A percentile compares a stretch with the other conserved stretches of the same genome.
phyloP scores from a whole-genome alignment of 176 grass and related monocot species.

The Paspalum vaginatum region DNA sequence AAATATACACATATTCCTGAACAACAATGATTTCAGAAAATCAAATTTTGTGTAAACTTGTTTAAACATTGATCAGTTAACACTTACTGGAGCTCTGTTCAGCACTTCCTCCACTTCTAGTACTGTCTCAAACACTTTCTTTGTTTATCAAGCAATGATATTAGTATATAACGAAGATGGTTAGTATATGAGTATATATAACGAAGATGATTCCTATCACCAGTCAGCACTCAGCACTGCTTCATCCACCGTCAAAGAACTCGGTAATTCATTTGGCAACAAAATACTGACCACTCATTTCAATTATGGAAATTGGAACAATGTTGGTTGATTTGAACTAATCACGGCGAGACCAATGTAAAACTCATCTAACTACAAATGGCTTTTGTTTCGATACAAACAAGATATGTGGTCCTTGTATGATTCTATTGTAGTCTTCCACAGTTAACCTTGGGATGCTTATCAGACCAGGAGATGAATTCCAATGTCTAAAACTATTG shows the following conservation, averaged over 20 bases:
- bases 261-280: neutral
- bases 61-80: neutral
- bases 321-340: conserved; percentile 2
- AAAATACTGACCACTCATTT: neutral
- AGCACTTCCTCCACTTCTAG: conserved; percentile 15
- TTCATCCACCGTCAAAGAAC: neutral
- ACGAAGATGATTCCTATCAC: neutral
- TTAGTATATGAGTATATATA: no score
- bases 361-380: neutral
- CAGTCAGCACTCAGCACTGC: neutral
- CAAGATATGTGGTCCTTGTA: neutral
- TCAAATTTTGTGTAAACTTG: neutral
- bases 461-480: conserved; percentile 15
- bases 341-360: neutral
- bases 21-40: neutral
- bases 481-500: neutral
- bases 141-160: neutral
- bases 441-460: neutral
- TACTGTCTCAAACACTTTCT: neutral
- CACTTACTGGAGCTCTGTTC: neutral
- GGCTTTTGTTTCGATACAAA: conserved; percentile 10
- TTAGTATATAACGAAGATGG: no score
- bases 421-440: neutral
- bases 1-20: neutral
- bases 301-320: conserved; percentile 9